These are phyloP conservation scores for Opeltia flavorubescens DNA, from an alignment of 495 filamentous ascomycete species.

Conservation along the genomic window DNA sequence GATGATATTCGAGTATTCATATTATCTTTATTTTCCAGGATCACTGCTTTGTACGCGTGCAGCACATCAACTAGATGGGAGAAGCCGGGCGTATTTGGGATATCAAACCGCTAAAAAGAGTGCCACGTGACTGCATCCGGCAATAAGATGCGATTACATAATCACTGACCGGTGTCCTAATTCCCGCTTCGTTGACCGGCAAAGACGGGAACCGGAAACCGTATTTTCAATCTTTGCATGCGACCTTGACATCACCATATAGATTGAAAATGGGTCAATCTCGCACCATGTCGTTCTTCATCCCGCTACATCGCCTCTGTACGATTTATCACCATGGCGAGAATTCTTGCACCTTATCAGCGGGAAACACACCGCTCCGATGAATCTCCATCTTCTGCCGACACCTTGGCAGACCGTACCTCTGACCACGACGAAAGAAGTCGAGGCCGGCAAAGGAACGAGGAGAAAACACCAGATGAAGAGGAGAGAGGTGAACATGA, in stretches of 20 bases:
- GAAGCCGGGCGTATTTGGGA: no score
- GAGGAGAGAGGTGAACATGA: conserved; percentile 16
- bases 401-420: conserved; percentile 3
- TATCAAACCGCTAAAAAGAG: no score
- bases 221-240: no score
- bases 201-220: no score
- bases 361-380: not conserved
- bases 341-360: not conserved
- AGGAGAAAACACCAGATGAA: conserved; percentile 4
- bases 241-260: not conserved
- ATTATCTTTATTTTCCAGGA: no score
- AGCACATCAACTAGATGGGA: no score
- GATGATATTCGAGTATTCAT: no score
- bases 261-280: not conserved
- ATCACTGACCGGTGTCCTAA: no score
- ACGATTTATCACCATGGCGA: not conserved
- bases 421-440: not conserved
- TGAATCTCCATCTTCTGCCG: not conserved
- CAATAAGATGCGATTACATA: no score
- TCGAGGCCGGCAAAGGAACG: not conserved
- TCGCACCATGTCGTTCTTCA: not conserved
- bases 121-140: no score
- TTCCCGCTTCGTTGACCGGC: no score
- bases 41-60: no score
- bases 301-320: not conserved